These are phyloP conservation scores for Gracilaria caudata DNA, from an alignment of 23 red algal species.

Conservation along the genomic window DNA sequence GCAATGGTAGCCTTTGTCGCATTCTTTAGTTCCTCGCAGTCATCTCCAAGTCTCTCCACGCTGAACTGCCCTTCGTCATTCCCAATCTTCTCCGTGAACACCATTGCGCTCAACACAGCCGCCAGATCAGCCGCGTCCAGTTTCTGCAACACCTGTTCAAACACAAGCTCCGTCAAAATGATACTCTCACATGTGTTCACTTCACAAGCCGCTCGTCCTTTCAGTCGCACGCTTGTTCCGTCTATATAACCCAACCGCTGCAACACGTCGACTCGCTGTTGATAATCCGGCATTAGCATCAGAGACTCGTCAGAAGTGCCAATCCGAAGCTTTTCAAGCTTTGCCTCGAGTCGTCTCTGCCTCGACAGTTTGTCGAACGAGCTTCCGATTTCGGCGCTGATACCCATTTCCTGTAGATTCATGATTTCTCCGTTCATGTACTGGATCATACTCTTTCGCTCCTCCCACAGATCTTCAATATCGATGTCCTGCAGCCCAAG, in stretches of 20 bases:
- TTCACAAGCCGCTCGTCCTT: constrained; percentile 98
- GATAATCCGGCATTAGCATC: constrained; percentile 92
- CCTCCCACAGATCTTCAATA: constrained; percentile 66
- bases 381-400: constrained; percentile 27
- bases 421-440: constrained; percentile 19
- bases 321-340: constrained; percentile 69
- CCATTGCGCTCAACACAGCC: constrained; percentile 79
- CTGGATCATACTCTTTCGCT: constrained; percentile 46
- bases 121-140: constrained; percentile 74
- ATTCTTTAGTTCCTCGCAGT: constrained; percentile 54
- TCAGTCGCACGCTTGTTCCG: constrained; percentile 79
- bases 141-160: constrained; percentile 86
- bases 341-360: constrained; percentile 48
- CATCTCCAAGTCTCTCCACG: constrained; percentile 30
- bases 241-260: constrained; percentile 81
- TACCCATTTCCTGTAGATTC: constrained; percentile 3
- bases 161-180: constrained; percentile 82
- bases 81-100: constrained; percentile 81
- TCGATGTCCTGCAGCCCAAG: constrained; percentile 69
- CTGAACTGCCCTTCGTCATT: constrained; percentile 47
- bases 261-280: constrained; percentile 80
- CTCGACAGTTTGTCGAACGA: constrained; percentile 34
- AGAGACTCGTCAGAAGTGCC: constrained; percentile 85
- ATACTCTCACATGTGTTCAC: constrained; percentile 95
- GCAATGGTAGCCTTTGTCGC: constrained; percentile 24